phyloP scores from a whole-genome alignment of 2,329 filamentous ascomycete species.

The Colletotrichum gloeosporioides region DNA sequence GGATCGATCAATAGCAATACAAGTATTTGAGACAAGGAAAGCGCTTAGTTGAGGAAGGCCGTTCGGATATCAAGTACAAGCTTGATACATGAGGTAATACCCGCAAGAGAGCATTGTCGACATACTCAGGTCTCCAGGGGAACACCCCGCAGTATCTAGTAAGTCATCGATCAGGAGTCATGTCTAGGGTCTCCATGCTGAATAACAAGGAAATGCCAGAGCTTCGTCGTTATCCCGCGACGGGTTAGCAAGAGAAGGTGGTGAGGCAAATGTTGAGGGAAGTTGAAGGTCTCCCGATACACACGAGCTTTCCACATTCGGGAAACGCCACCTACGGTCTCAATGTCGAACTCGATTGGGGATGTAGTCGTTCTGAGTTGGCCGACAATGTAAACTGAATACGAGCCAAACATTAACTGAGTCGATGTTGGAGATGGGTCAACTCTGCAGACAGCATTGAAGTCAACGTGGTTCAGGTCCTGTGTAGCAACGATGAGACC shows the following conservation, averaged over 20 bases:
- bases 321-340: not conserved
- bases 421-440: not conserved
- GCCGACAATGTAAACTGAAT: not conserved
- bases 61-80: not conserved
- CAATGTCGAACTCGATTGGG: fast-evolving
- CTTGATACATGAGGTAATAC: not conserved
- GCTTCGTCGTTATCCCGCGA: fast-evolving
- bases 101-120: not conserved
- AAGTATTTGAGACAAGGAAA: too few species aligned
- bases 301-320: fast-evolving
- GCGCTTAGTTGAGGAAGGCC: not conserved
- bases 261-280: not conserved
- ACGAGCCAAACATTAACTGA: not conserved
- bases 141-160: not conserved
- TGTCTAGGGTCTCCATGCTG: too few species aligned
- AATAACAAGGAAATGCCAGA: not conserved
- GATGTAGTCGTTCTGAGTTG: not conserved
- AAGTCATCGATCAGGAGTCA: too few species aligned
- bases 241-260: not conserved
- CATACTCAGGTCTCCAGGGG: not conserved
- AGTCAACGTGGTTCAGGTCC: not conserved
- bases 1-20: not conserved
- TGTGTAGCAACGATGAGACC: not conserved
- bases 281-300: not conserved
- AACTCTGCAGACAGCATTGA: not conserved